These are phyloP conservation scores for Solanum raphanifolium DNA, from an alignment of 257 asterid species.

Conservation along the genomic window DNA sequence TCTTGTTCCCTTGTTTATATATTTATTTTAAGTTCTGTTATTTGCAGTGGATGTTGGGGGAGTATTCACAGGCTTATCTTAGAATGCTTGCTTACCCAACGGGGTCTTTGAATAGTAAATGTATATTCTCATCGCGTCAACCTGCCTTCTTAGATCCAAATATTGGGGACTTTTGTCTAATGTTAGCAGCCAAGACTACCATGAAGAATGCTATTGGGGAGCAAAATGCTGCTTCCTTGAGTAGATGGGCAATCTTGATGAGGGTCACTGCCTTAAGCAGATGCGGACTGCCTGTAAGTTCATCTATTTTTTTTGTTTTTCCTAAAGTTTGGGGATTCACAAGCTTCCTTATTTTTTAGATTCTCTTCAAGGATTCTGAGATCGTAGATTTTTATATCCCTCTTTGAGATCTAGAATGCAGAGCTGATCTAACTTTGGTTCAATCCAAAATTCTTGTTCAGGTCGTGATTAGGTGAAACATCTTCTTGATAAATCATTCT, in stretches of 20 bases:
- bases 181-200: conserved; percentile 72
- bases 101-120: conserved; percentile 28
- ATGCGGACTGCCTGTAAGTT: conserved; percentile 91
- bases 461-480: neutral
- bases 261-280: conserved; percentile 67
- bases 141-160: conserved; percentile 76
- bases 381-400: neutral
- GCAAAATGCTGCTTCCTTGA: conserved; percentile 50
- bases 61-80: conserved; percentile 48
- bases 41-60: conserved; percentile 82
- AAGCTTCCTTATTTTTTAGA: neutral
- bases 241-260: conserved; percentile 67
- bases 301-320: neutral
- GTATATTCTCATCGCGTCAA: conserved; percentile 39
- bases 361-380: neutral
- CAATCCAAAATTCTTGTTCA: neutral
- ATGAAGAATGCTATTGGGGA: conserved; percentile 88
- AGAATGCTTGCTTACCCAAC: conserved; percentile 57
- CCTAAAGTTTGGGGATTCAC: neutral
- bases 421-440: neutral
- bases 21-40: conserved; percentile 14
- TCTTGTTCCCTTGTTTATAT: conserved; percentile 5
- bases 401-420: neutral
- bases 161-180: conserved; percentile 75
- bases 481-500: neutral